phyloP scores from a whole-genome alignment of 148 eudicot species.

The Oxyria digyna region DNA sequence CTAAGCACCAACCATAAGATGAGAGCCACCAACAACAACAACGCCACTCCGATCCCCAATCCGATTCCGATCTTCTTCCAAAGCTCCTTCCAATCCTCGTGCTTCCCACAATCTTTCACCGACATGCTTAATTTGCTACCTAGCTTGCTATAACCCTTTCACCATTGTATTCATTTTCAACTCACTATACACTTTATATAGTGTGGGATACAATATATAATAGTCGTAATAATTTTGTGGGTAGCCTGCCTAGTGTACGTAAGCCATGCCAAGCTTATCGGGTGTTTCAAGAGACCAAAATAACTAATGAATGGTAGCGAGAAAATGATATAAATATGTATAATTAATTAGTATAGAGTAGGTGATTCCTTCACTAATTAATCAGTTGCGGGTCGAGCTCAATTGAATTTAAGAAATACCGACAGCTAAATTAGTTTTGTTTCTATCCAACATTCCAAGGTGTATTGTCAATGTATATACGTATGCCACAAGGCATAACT shows the following conservation, averaged over 20 bases:
- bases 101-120: slow-evolving; percentile 46
- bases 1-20: slow-evolving; percentile 45
- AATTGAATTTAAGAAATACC: not conserved
- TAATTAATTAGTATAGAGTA: slow-evolving; percentile 4
- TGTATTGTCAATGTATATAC: not conserved
- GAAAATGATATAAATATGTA: not conserved
- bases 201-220: not conserved
- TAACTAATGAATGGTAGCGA: not conserved
- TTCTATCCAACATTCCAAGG: not conserved
- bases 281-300: not conserved
- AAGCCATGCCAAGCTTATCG: not conserved
- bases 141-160: not conserved
- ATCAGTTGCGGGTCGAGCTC: not conserved
- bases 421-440: not conserved
- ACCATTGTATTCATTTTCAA: not conserved
- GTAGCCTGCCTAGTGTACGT: too few species aligned
- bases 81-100: slow-evolving; percentile 23
- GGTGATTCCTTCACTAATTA: not conserved
- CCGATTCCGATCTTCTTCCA: slow-evolving; percentile 14
- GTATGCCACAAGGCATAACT: too few species aligned
- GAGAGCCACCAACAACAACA: slow-evolving; percentile 31
- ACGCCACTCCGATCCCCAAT: slow-evolving; percentile 17
- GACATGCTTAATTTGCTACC: slow-evolving; percentile 13
- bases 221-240: too few species aligned
- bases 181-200: not conserved